A percentile compares a stretch with the other conserved stretches of the same genome.
These are phyloP conservation scores for Massariosphaeria phaeospora DNA, from an alignment of 495 filamentous ascomycete genomes.

Conservation along the genomic window DNA sequence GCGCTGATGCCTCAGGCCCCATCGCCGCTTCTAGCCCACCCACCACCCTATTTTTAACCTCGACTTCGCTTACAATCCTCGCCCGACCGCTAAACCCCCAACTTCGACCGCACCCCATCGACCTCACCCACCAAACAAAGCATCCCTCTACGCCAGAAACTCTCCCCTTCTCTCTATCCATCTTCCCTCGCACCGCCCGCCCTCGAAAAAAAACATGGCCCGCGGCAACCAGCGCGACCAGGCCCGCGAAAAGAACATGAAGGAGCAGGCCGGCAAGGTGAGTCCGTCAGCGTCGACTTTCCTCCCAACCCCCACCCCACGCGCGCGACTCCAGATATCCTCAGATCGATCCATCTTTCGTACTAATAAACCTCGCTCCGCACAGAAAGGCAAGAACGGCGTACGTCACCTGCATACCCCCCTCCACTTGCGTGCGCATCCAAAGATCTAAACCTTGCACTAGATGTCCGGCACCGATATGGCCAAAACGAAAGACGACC, in stretches of 20 bases:
- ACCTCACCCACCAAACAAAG: no score
- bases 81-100: no score
- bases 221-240: constrained; percentile 92
- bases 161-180: no score
- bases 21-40: no score
- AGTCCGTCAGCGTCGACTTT: constrained; percentile 21
- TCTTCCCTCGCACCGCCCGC: no score
- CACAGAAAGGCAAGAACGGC: constrained; percentile 60
- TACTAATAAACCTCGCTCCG: background rate
- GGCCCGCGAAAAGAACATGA: constrained; percentile 74
- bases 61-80: no score
- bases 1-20: no score
- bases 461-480: constrained; percentile 62
- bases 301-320: constrained; percentile 13
- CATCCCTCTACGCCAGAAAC: no score
- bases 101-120: no score
- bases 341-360: background rate
- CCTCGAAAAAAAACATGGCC: constrained; percentile 54
- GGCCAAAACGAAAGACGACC: constrained; percentile 65
- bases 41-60: no score
- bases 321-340: background rate
- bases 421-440: no score
- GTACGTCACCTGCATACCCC: constrained; percentile 38
- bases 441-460: background rate
- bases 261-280: constrained; percentile 56